A percentile compares a stretch with the other conserved stretches of the same genome.
Conservation (phyloP, 1,284 basidiomycete species). For the Puccinia triticina region DNA sequence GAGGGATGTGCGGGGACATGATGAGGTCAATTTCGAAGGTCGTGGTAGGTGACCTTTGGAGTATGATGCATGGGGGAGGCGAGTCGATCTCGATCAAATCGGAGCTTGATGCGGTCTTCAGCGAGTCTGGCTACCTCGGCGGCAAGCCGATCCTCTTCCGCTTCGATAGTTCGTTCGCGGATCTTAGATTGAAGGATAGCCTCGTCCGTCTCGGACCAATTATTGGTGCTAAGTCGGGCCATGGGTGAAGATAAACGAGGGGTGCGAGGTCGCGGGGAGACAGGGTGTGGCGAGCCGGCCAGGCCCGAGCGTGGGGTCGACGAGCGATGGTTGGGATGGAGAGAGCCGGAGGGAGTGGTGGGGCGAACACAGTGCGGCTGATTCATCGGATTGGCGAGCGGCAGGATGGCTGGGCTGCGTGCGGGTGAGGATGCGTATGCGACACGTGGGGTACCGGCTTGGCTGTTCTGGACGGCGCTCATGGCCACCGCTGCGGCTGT, state of each 20-base stretch:
- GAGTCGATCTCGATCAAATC: slow-evolving; percentile 16
- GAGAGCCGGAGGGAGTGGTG: background rate
- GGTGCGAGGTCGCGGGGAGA: slow-evolving; percentile 12
- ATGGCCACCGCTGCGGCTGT: slow-evolving; percentile 46
- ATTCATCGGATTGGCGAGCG: background rate
- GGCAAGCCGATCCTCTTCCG: background rate
- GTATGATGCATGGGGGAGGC: slow-evolving; percentile 10
- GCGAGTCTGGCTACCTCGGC: slow-evolving; percentile 11
- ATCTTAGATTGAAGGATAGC: slow-evolving; percentile 34
- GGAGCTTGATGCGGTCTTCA: slow-evolving; percentile 33
- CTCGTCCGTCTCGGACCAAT: slow-evolving; percentile 12
- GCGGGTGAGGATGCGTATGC: background rate
- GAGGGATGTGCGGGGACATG: background rate
- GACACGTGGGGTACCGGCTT: slow-evolving; percentile 33
- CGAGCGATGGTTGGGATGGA: background rate
- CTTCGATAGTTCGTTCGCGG: background rate
- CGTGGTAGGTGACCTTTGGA: slow-evolving; percentile 14
- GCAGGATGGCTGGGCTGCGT: background rate
- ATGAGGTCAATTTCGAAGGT: slow-evolving; percentile 12
- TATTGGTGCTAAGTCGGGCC: background rate
- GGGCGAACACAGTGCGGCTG: background rate
- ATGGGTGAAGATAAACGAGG: slow-evolving; percentile 1
- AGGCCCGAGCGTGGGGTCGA: background rate
- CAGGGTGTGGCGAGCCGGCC: background rate
- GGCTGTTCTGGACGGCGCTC: slow-evolving; percentile 32